phyloP scores from a whole-genome alignment of 805 yeast species.

The Tetrapisispora nanseiensis region DNA sequence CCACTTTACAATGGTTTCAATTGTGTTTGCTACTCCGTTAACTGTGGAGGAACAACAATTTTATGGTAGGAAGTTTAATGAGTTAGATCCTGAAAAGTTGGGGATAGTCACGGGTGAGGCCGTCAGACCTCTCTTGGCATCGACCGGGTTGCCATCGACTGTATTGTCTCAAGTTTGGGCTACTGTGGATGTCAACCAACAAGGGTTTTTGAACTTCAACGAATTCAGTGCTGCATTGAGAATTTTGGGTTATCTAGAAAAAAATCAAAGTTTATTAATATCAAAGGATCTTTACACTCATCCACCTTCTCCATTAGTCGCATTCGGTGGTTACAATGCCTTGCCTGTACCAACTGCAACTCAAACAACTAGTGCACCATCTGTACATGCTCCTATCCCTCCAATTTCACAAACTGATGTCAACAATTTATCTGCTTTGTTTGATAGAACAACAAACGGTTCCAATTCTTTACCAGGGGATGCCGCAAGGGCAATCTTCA shows the following conservation, averaged over 20 bases:
- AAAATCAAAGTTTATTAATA: conserved; percentile 37
- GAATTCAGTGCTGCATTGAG: conserved; percentile 85
- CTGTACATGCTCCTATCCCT: conserved; percentile 5
- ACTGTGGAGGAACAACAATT: conserved; percentile 67
- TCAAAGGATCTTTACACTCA: conserved; percentile 33
- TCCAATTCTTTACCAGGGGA: conserved; percentile 58
- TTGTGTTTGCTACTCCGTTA: conserved; percentile 31
- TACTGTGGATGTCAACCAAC: conserved; percentile 78
- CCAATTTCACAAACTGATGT: conserved; percentile 41
- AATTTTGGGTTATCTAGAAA: conserved; percentile 83
- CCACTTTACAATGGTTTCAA: not conserved
- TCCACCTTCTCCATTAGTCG: conserved; percentile 25
- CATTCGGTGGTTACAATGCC: conserved; percentile 43
- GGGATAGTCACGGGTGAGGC: conserved; percentile 85
- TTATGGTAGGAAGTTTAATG: conserved; percentile 66
- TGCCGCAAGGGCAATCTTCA: conserved; percentile 76
- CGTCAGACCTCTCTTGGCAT: conserved; percentile 74
- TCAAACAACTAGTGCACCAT: conserved; percentile 1
- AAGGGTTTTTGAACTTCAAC: conserved; percentile 70
- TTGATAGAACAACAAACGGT: conserved; percentile 45
- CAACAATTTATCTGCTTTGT: conserved; percentile 58
- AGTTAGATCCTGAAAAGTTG: conserved; percentile 66
- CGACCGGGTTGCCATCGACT: conserved; percentile 71
- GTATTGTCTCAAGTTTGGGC: conserved; percentile 89
- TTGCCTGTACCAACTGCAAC: conserved; percentile 49